A percentile compares a stretch with the other conserved stretches of the same genome.
Conservation (phyloP, 2,329 filamentous ascomycete genomes). For the Karstenula rhodostoma region DNA sequence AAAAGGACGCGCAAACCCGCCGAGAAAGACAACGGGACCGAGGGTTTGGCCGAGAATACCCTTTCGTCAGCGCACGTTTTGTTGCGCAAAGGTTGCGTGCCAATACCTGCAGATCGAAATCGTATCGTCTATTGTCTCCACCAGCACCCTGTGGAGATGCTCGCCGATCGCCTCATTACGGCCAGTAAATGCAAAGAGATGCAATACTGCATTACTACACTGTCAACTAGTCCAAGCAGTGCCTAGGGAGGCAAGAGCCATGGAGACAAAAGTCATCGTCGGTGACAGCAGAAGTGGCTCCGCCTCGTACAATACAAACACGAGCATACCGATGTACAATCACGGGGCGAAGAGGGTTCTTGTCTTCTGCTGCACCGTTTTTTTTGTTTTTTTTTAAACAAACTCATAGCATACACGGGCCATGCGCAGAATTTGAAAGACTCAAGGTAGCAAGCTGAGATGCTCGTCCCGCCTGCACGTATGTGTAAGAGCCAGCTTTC, state of each 20-base stretch:
- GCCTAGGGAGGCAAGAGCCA: not conserved
- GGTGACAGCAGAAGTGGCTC: not conserved
- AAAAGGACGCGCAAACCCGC: not conserved
- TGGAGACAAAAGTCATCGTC: not conserved
- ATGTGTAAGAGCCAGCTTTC: not conserved
- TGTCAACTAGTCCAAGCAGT: not conserved
- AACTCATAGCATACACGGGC: not conserved
- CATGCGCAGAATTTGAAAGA: not conserved
- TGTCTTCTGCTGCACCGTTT: not conserved
- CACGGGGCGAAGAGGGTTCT: not conserved
- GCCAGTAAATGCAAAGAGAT: not conserved
- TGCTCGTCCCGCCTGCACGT: not conserved
- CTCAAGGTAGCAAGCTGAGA: not conserved
- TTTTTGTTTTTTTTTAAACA: too few relatives aligned
- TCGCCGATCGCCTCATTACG: not conserved
- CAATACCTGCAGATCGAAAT: not conserved
- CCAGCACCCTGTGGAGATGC: not conserved
- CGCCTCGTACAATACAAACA: not conserved
- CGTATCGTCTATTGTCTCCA: constrained; percentile 6
- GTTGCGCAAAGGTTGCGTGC: not conserved
- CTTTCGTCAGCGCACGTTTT: not conserved
- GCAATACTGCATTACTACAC: not conserved
- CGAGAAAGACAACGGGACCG: not conserved
- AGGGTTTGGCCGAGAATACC: not conserved
- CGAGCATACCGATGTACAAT: not conserved